Base-by-base conservation (phyloP, 2,329 filamentous ascomycete genomes). In the Colletotrichum gloeosporioides region DNA sequence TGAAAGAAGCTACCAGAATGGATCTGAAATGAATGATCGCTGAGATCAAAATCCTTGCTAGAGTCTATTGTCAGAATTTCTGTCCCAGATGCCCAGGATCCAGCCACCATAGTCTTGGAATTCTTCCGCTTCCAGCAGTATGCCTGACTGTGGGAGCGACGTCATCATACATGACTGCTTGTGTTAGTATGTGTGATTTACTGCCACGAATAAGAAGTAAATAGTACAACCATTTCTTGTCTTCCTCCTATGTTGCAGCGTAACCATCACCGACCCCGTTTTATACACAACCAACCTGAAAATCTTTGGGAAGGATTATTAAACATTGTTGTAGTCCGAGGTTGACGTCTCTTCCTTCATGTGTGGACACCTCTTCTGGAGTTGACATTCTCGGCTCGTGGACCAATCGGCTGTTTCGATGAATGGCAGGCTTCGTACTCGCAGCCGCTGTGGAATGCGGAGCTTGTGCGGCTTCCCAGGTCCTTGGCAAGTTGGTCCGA, bases 241-340 rank as follows among this genome's bases (percentile, higher is more conserved):
- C 39, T 44, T n/a, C 18, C 18, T 44, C 0, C 18, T 10, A 44
- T 44, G n/a, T 10, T 0, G 39, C 16, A 44, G n/a, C 39, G 39
- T 1, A 44, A 44, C 39, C 39, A n/a, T 44, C 0, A 44, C 8
- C 16, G 39, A 0, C 39, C 39, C 0, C 8, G 3, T 0, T 44
- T n/a, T 8, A 44, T 44, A 0, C 39, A 3, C 16, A 44, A 44
- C 0, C 0, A 44, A 10, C 16, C 18, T 3, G 16, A 44, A 8
- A 16, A n/a, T n/a, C 2, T 15, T 44, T n/a, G 39, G 1, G 16
- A 4, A 44, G 10, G 4, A 44, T 44, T 44, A 44, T 44, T 44
- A n/a, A 44, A 44, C 39, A n/a, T 44, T 3, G 0, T 44, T 10
- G 3, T n/a, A 44, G 39, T n/a, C 39, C 39, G 39, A 44, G 39